Base-by-base conservation (phyloP, 345 rosid genomes). In the Ceriops zippeliana region DNA sequence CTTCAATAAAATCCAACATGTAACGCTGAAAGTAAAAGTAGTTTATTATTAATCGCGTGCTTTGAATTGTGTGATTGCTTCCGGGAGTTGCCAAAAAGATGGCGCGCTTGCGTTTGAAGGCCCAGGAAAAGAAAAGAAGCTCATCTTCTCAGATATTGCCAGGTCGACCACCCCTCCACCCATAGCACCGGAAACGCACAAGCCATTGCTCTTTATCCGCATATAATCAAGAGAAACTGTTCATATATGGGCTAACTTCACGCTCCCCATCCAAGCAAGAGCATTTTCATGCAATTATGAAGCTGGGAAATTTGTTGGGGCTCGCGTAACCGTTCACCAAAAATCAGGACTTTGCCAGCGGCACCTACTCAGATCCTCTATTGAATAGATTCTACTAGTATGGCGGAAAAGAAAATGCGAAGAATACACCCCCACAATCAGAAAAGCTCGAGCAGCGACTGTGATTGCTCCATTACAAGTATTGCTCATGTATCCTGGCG, bases 401-500 rank as follows among this genome's bases (percentile, higher is more conserved):
- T 67, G 51, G 42, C 35, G 21, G 61, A 16, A 71, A 27, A 61
- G 47, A 49, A 47, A 63, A n/a, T 2, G 63, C 26, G n/a, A 19
- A 54, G 56, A 42, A 57, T 65, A 74, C 63, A 57, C 70, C 65
- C 65, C 78, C 75, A 60, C 62, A 52, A 21, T 60, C 24, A 59
- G 27, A 66, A 47, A 70, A 10, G 63, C 61, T 58, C 52, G 31
- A 58, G 59, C 77, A 13, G 37, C 66, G 34, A 54, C 30, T 22
- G 19, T 58, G 26, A 35, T 49, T 37, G 52, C 47, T 70, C 58
- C 27, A 70, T 87, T 73, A 89, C 83, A 95, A 84, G 89, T 88
- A 95, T n/a, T 83, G 96, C 76, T 95, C 89, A 46, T 91, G 96
- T 81, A 95, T 88, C 86, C 99, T 83, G 61, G 90, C 93, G 53